A percentile compares a stretch with the other conserved stretches of the same genome.
These are phyloP conservation scores for Spathaspora sp. DNA, from an alignment of 1,139 yeast species.

Conservation along the genomic window DNA sequence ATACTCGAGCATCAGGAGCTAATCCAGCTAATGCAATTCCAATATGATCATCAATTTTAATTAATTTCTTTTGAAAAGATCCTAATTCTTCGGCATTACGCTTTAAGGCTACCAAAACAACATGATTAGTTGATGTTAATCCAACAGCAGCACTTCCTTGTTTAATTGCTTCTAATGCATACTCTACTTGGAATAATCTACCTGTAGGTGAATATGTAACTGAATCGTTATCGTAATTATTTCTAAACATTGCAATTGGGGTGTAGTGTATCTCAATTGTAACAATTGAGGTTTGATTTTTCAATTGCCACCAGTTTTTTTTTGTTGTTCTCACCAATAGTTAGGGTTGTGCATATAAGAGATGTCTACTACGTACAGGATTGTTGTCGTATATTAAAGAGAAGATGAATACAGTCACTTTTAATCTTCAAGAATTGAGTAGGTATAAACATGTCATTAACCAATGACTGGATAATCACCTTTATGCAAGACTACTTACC, in stretches of 20 bases:
- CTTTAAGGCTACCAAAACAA: constrained; percentile 89
- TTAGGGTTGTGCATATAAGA: too few species aligned
- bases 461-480: too few species aligned
- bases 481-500: too few species aligned
- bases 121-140: constrained; percentile 78
- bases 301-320: constrained; percentile 5
- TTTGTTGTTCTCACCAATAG: too few species aligned
- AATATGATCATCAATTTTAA: constrained; percentile 88
- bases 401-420: not conserved
- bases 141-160: constrained; percentile 99
- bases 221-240: constrained; percentile 96
- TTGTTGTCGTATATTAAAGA: not conserved
- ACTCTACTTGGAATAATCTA: constrained; percentile 90
- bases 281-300: not conserved
- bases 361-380: too few species aligned
- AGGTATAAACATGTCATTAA: too few species aligned
- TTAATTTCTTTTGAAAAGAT: constrained; percentile 90
- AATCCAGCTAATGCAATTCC: constrained; percentile 96
- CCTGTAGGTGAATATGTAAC: constrained; percentile 98
- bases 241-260: constrained; percentile 62
- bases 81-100: constrained; percentile 97
- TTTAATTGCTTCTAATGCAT: constrained; percentile 95
- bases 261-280: not conserved
- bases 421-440: too few species aligned
- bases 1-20: constrained; percentile 96